Percentiles rank a stretch among this genome's conserved stretches.
phyloP scores from a whole-genome alignment of 495 filamentous ascomycete genomes.

The Penicillium robsamsonii region DNA sequence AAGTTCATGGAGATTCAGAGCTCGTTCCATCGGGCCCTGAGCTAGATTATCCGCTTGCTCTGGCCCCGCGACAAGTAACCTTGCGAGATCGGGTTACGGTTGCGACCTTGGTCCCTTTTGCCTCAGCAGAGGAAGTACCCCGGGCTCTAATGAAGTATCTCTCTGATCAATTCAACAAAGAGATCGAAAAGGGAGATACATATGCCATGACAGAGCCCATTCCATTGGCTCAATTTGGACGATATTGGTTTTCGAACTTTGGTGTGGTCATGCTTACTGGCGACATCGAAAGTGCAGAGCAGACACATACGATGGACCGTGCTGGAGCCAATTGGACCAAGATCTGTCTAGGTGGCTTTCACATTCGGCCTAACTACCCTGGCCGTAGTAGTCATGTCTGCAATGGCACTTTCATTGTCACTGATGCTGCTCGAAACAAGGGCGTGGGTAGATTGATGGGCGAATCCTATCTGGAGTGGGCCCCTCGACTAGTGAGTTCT shows the following conservation, averaged over 20 bases:
- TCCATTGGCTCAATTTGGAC: slow-evolving; percentile 69
- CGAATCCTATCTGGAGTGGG: slow-evolving; percentile 92
- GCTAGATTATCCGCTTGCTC: slow-evolving; percentile 62
- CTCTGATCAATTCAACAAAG: slow-evolving; percentile 81
- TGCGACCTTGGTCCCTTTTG: slow-evolving; percentile 87
- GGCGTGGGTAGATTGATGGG: slow-evolving; percentile 93
- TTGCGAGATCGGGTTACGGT: slow-evolving; percentile 86
- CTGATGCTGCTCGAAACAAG: slow-evolving; percentile 80
- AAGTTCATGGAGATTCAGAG: slow-evolving; percentile 78
- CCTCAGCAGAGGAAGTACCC: slow-evolving; percentile 70
- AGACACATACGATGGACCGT: slow-evolving; percentile 53
- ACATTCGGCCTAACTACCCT: slow-evolving; percentile 96
- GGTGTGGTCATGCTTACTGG: slow-evolving; percentile 91
- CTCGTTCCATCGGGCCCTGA: slow-evolving; percentile 43
- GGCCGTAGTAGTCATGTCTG: slow-evolving; percentile 94
- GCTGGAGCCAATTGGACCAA: slow-evolving; percentile 73
- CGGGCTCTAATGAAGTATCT: slow-evolving; percentile 75
- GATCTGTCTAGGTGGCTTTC: slow-evolving; percentile 89
- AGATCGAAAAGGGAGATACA: slow-evolving; percentile 94
- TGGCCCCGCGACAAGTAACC: slow-evolving; percentile 80
- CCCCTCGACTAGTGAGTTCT: slow-evolving; percentile 70
- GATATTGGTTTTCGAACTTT: slow-evolving; percentile 96
- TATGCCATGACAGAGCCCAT: slow-evolving; percentile 89
- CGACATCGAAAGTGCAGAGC: slow-evolving; percentile 64
- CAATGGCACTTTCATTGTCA: slow-evolving; percentile 94